These are phyloP conservation scores for Gastrolobium bilobum DNA, from an alignment of 306 rosid species.

Conservation along the genomic window DNA sequence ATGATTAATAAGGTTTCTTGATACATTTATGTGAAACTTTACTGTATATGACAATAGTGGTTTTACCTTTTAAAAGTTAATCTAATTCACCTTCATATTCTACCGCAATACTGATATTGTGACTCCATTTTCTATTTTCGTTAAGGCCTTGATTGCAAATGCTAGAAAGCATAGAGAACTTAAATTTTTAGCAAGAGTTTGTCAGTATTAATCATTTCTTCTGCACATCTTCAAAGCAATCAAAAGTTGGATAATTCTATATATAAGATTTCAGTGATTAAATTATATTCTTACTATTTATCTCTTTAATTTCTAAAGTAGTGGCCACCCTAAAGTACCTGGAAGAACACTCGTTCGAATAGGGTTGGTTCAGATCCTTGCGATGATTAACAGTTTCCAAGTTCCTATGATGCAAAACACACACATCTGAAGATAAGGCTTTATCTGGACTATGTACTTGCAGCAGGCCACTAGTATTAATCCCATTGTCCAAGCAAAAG, in stretches of 20 bases:
- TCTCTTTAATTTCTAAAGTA: slow-evolving; percentile 41
- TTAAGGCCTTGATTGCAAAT: slow-evolving; percentile 78
- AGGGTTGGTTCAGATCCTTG: slow-evolving; percentile 64
- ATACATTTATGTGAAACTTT: slow-evolving; percentile 23
- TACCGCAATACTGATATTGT: slow-evolving; percentile 16
- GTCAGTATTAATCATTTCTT: slow-evolving; percentile 14
- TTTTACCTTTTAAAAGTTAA: slow-evolving; percentile 24
- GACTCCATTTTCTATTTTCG: slow-evolving; percentile 42
- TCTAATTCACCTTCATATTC: slow-evolving; percentile 26
- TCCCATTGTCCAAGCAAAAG: background rate
- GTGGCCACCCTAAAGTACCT: slow-evolving; percentile 45
- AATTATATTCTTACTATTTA: slow-evolving; percentile 1
- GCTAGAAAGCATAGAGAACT: slow-evolving; percentile 35
- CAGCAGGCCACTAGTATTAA: background rate
- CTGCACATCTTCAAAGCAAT: slow-evolving; percentile 22
- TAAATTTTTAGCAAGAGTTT: slow-evolving; percentile 13
- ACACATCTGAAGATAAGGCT: too few species aligned
- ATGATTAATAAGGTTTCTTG: slow-evolving; percentile 41
- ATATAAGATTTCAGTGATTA: background rate
- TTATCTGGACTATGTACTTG: background rate
- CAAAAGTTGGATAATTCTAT: background rate
- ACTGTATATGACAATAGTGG: background rate
- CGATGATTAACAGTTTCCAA: background rate
- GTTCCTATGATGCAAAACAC: too few species aligned
- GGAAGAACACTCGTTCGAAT: slow-evolving; percentile 53